Evolutionary conservation across 2,329 filamentous ascomycete genomes (phyloP), one percentile per base, ranked within the genome.

Genomic region (Myriangium duriaei): DNA sequence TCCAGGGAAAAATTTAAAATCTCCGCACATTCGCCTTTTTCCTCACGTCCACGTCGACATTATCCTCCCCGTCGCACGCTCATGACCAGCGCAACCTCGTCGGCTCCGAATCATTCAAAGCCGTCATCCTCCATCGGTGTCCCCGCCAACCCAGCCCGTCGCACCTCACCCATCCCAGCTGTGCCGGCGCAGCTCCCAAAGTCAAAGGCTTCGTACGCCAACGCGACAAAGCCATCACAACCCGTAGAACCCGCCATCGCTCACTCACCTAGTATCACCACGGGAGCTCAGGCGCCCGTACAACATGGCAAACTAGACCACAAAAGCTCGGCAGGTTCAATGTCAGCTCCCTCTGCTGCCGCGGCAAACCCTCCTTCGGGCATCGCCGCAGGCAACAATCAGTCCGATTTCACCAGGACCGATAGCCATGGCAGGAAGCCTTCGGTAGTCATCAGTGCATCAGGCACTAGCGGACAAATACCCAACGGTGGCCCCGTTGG

Each of bases 401-500:
- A 65, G 67, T 48, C 70, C 77, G 47, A 66, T 47, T 46, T 49
- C 51, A 45, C 53, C 52, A 46, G 31, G 30, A 61, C 69, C 39
- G 68, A 68, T 50, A 79, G 85, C 51, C 87, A 96, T 66, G 72
- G 69, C 56, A 76, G 85, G 57, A 94, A 93, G 65, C 77, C 78
- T 47, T 94, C 88, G 12, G 81, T 94, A 53, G 93, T 87, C 53
- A 94, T 95, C 68, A 86, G 76, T 59, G 79, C 85, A 50, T 81
- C 82, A 56, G 83, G 81, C 49, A 74, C 82, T 40, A 81, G 72
- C 49, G 78, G 78, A 55, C 82, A 76, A 58, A 74, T 78, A 44
- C 71, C 79, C 50, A 93, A 92, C 68, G 84, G 84, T 51, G 81
- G 76, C 40, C 70, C 72, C 40, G 73, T 76, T 29, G 68, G 67